phyloP scores from a whole-genome alignment of 2,329 filamentous ascomycete species.

The Seiridium cupressi region DNA sequence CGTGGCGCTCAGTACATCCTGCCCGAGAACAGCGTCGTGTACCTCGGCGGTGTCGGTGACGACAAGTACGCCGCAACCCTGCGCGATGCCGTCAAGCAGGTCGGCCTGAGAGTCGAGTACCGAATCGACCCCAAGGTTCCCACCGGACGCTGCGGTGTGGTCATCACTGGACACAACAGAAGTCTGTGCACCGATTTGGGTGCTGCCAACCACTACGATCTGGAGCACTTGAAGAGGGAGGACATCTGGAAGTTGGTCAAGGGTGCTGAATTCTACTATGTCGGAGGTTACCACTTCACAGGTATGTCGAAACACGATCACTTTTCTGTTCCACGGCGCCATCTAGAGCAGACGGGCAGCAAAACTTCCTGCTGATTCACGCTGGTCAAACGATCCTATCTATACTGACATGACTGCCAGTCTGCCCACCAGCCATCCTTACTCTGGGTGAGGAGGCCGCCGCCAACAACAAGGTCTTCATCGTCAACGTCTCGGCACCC shows the following conservation, averaged over 20 bases:
- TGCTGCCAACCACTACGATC: slow-evolving; percentile 94
- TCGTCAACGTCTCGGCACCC: slow-evolving; percentile 88
- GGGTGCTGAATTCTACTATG: slow-evolving; percentile 84
- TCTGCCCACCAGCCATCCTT: slow-evolving; percentile 87
- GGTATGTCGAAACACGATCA: slow-evolving; percentile 28
- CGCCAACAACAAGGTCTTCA: slow-evolving; percentile 83
- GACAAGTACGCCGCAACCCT: slow-evolving; percentile 95
- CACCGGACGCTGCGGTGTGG: slow-evolving; percentile 91
- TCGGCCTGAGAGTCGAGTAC: slow-evolving; percentile 92
- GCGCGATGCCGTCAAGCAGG: slow-evolving; percentile 79
- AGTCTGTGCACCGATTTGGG: slow-evolving; percentile 93
- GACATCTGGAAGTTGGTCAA: slow-evolving; percentile 91
- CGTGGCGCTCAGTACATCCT: slow-evolving; percentile 97
- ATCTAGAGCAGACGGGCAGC: too few relatives aligned
- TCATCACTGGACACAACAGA: slow-evolving; percentile 96
- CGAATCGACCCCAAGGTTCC: slow-evolving; percentile 80
- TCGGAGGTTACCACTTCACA: slow-evolving; percentile 96
- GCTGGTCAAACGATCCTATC: not conserved
- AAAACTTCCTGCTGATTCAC: too few relatives aligned
- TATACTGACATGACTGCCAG: slow-evolving; percentile 33
- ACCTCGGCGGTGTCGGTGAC: slow-evolving; percentile 88
- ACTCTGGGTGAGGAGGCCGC: slow-evolving; percentile 90
- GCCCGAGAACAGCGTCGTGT: slow-evolving; percentile 83
- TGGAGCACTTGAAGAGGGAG: slow-evolving; percentile 87
- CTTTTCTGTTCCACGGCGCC: not conserved